Base-by-base conservation (phyloP, 805 yeast species). In the Candida anglica region DNA sequence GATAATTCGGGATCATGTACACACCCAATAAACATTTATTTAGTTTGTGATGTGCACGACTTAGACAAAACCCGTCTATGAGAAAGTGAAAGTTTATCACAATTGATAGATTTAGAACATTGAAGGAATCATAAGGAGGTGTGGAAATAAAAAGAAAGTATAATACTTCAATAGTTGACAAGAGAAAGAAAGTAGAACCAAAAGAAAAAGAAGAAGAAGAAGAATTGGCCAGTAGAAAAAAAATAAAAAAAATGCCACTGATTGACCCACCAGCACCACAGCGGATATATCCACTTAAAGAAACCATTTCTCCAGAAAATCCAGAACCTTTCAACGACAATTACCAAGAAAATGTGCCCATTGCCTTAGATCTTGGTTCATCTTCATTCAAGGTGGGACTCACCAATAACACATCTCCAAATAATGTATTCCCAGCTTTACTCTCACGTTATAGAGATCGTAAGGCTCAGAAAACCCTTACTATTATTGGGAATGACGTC, bases 351-450 rank as follows among this genome's bases (percentile, higher is more conserved):
- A 76, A 76, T 2, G 68, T 71, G 2, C 97, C 98, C 2, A 84
- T 93, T 34, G 96, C 91, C 10, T 66, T 93, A 7, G 99, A 93
- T 60, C 67, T 93, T 35, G 98, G 98, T 1, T 62, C 86, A 6
- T 68, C 75, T 29, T 54, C 63, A 17, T 60, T 78, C 27, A 70
- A 83, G 46, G 69, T 77, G 1, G 94, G 94, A 0, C 60, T 77
- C 36, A 68, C 79, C 11, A 70, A 66, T 30, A 34, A 57, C 1
- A 11, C 41, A 2, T 37, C 54, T 36, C 82, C 89, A n/a, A 57
- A 75, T n/a, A 70, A 80, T 43, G 69, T 69, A 16, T 86, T 85
- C 45, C 83, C 94, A 2, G 71, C 83, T 0, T 56, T 80, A 17
- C 66, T 85, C 18, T 74, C 97, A 10, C 73, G 83, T 36, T 84